Evolutionary conservation across 2,329 filamentous ascomycete species (phyloP), one percentile per base, ranked within the genome.

Genomic region (Penicillium expansum): DNA sequence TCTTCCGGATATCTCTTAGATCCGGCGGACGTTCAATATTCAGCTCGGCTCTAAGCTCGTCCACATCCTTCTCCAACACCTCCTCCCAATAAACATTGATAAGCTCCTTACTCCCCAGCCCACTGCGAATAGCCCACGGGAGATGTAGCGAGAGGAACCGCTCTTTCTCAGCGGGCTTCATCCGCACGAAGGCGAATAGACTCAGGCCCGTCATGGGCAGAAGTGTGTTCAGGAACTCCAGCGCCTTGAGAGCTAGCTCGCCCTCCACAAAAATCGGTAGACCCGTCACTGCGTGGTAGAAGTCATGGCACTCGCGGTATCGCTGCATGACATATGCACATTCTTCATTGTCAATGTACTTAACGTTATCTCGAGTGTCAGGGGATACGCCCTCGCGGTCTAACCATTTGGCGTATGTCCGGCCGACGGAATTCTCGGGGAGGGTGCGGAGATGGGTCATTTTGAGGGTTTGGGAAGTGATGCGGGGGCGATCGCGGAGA

Each of bases 51-150:
- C 94, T 83, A 71, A 99, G 71, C 62, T 87, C 89, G 50, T 85
- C 82, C 27, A 96, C 90, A 74, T 96, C 88, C 56, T 86, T 90
- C 77, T 92, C 88, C 64, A 99, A 76, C 77, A 93, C 84, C 79
- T 97, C 91, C 76, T 99, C 94, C 94, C 94, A 99, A 71, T 96
- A 99, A 1, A 99, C 87, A 74, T 97, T 97, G 64, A 99, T 92
- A 33, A 97, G 80, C 69, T 96, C 90, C 67, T 89, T 85, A 47
- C 86, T 83, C 54, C 83, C 78, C 62, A 91, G 74, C 14, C 94
- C 94, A 73, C 96, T 97, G 52, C 84, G 79, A 43, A 97, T 75
- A 35, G 94, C 94, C 94, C 94, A 99, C 0, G 94, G 94, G 51
- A 93, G 78, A 74, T 97, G 73, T 50, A 77, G 57, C 29, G 65